Conservation (phyloP, 2,329 filamentous ascomycete species). For the Ophiostoma perfectum region DNA sequence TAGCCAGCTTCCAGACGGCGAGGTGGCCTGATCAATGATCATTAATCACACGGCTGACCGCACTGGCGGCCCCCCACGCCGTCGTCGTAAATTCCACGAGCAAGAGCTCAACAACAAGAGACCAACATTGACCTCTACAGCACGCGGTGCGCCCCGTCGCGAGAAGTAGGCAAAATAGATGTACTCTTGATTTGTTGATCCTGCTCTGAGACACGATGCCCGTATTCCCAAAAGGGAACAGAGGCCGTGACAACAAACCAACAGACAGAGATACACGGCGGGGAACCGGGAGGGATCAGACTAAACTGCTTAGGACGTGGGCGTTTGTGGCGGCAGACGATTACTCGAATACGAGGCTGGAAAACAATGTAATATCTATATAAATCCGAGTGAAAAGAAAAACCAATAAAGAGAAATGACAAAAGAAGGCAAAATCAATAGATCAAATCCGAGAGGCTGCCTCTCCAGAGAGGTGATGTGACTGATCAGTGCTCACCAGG, state of each 20-base stretch:
- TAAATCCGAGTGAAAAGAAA: too few species aligned
- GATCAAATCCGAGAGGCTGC: too few species aligned
- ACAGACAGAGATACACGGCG: not conserved
- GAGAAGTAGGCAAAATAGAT: not conserved
- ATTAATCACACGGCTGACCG: too few species aligned
- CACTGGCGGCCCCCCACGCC: too few species aligned
- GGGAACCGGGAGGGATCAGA: not conserved
- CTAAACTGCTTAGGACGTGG: not conserved
- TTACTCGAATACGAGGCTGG: not conserved
- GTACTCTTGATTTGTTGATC: not conserved
- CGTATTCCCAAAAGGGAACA: not conserved
- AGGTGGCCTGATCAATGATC: too few species aligned
- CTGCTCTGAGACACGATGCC: not conserved
- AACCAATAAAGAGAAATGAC: too few species aligned
- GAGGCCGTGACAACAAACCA: slow-evolving; percentile 7
- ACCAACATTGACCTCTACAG: not conserved
- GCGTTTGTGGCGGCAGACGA: not conserved
- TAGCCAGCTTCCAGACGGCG: too few species aligned
- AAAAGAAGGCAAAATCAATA: too few species aligned
- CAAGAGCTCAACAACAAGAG: not conserved
- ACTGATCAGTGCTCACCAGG: slow-evolving; percentile 1
- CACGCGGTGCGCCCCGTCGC: slow-evolving; percentile 6
- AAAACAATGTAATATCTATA: too few species aligned
- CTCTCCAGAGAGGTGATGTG: not conserved
- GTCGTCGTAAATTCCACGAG: too few species aligned